Base-by-base conservation (phyloP, 1,284 basidiomycete species). In the Gomphus bonarii region DNA sequence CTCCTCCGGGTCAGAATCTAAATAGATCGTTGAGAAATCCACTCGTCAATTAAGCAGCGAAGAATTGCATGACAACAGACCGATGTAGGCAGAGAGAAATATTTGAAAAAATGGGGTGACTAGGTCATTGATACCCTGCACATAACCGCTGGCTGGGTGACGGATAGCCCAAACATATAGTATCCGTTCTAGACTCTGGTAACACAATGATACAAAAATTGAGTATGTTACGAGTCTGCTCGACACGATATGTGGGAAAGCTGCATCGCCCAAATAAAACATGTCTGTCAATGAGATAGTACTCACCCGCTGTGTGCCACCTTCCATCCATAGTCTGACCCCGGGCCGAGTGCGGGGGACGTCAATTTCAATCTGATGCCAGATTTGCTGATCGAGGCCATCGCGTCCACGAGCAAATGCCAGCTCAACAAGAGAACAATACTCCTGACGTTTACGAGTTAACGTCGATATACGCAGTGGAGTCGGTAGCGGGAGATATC, bases 331-430 rank as follows among this genome's bases (percentile, higher is more conserved):
- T 28, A 98, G 71, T 35, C 75, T 77, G 9, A 94, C 84, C n/a
- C 94, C 93, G 16, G 95, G 93, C 58, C 94, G 75, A 36, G 95
- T 98, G 48, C 94, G 77, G 8, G 94, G 95, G 7, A 97, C 94
- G 66, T 98, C 94, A 61, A 97, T 97, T 67, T 93, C 91, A 65
- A 97, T 97, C 69, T 97, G 94, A 72, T 97, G 94, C 95, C 95
- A 97, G 67, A 97, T 94, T 72, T 90, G 88, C 66, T 93, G 91
- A 70, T 97, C 94, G 18, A 94, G 76, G 0, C 85, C 82, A 52
- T 86, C 84, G 25, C 82, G 79, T 58, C 91, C 93, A 50, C 88
- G 80, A 10, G 88, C 83, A 67, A 99, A 98, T n/a, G 95, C 88
- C 18, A 95, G 77, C 63, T 92, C 83, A 3, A 97, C 95, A 56